A percentile compares a stretch with the other conserved stretches of the same genome.
phyloP scores from a whole-genome alignment of 164 flowering plant genomes.

The Magnolia sinica region DNA sequence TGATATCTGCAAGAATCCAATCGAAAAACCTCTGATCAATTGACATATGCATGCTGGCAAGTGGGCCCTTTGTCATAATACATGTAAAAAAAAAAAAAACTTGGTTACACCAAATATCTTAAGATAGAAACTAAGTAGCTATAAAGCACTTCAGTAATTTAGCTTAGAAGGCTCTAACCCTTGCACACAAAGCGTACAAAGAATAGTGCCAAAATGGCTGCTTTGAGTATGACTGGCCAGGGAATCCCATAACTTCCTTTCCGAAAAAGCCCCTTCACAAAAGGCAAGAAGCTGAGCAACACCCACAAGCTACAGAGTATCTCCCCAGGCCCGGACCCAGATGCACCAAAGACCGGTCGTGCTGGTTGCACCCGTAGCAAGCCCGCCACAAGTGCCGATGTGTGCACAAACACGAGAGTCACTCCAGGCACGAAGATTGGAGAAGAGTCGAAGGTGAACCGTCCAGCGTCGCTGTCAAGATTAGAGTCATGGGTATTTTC shows the following conservation, averaged over 20 bases:
- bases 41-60: no score
- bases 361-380: conserved; percentile 13
- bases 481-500: conserved; percentile 1
- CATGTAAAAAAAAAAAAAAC: no score
- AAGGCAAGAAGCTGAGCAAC: conserved; percentile 40
- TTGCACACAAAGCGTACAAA: conserved; percentile 24
- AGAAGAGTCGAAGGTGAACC: conserved; percentile 48
- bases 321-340: conserved; percentile 26
- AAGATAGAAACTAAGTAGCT: no score
- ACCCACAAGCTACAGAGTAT: conserved; percentile 33
- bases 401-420: conserved; percentile 37
- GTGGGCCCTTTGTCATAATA: no score
- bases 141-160: no score
- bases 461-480: conserved; percentile 13
- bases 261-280: conserved; percentile 44
- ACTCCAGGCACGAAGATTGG: conserved; percentile 42
- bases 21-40: no score
- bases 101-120: no score
- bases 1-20: no score
- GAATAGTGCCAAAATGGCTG: conserved; percentile 29
- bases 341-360: neutral
- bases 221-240: conserved; percentile 32
- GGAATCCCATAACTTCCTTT: conserved; percentile 62
- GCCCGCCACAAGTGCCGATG: conserved; percentile 22
- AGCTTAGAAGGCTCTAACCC: neutral